phyloP scores from a whole-genome alignment of 164 flowering plant genomes.

The Amborella trichopoda region DNA sequence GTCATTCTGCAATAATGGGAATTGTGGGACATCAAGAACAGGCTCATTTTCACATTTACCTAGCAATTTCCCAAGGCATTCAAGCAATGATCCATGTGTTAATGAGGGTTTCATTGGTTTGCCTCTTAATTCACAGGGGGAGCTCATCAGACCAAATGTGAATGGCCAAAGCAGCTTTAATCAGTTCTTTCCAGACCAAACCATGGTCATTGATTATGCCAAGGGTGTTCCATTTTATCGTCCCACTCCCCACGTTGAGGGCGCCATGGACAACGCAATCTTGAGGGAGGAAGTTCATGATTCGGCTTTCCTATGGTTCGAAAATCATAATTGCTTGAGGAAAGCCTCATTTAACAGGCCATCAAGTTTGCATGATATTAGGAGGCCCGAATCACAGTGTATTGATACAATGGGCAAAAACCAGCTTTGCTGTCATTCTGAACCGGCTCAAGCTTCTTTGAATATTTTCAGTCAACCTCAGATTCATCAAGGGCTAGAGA shows the following conservation, averaged over 20 bases:
- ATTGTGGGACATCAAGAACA: conserved; percentile 2
- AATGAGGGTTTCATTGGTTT: conserved; percentile 32
- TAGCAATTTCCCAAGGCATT: background rate
- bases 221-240: conserved; percentile 12
- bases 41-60: background rate
- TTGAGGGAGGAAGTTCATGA: conserved; percentile 13
- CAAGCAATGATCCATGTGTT: conserved; percentile 11
- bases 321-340: conserved; percentile 10
- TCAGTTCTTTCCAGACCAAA: conserved; percentile 13
- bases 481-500: conserved; percentile 11
- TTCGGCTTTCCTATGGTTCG: conserved; percentile 15
- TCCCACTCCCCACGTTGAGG: conserved; percentile 5
- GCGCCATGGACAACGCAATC: conserved; percentile 4
- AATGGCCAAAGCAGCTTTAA: conserved; percentile 15
- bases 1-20: conserved; percentile 1
- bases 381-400: conserved; percentile 13
- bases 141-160: conserved; percentile 29
- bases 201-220: conserved; percentile 6
- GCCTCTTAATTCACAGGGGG: conserved; percentile 66
- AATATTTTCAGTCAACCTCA: no score
- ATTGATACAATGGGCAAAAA: conserved; percentile 9
- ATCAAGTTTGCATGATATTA: conserved; percentile 6
- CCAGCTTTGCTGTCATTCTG: no score
- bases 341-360: conserved; percentile 4
- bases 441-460: no score